Conservation (phyloP, 2,329 filamentous ascomycete genomes). For the Hymenoscyphus occultus region DNA sequence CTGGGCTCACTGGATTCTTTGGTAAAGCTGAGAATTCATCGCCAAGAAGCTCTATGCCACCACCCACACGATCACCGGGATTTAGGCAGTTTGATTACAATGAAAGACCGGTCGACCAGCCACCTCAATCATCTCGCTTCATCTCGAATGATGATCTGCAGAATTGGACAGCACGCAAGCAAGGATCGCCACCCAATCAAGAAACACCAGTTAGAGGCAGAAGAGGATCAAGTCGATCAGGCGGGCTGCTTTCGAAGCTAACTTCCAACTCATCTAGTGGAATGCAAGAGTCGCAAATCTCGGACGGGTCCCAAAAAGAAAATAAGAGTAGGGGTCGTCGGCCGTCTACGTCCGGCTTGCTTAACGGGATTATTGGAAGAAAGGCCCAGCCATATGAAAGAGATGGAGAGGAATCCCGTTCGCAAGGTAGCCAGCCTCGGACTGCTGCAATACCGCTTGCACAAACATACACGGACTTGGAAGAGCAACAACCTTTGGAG, state of each 20-base stretch:
- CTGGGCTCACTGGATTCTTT: conserved; percentile 35
- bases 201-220: not conserved
- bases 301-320: conserved; percentile 10
- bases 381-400: conserved; percentile 23
- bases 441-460: conserved; percentile 20
- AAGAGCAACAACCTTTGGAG: conserved; percentile 15
- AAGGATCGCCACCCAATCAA: not conserved
- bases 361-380: conserved; percentile 30
- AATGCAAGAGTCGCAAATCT: not conserved
- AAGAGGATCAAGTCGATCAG: conserved; percentile 14
- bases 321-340: conserved; percentile 24
- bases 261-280: conserved; percentile 6
- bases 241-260: conserved; percentile 19
- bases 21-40: conserved; percentile 19
- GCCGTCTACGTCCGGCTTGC: conserved; percentile 28
- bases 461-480: conserved; percentile 31
- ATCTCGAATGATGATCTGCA: not conserved
- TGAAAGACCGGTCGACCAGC: conserved; percentile 22
- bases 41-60: conserved; percentile 10
- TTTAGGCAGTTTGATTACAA: conserved; percentile 17
- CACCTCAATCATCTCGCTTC: conserved; percentile 7
- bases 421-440: conserved; percentile 15
- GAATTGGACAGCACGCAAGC: conserved; percentile 6
- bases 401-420: conserved; percentile 23
- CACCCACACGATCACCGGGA: not conserved